These are phyloP conservation scores for Fusarium sp. DNA, from an alignment of 2,329 filamentous ascomycete species.

Conservation along the genomic window DNA sequence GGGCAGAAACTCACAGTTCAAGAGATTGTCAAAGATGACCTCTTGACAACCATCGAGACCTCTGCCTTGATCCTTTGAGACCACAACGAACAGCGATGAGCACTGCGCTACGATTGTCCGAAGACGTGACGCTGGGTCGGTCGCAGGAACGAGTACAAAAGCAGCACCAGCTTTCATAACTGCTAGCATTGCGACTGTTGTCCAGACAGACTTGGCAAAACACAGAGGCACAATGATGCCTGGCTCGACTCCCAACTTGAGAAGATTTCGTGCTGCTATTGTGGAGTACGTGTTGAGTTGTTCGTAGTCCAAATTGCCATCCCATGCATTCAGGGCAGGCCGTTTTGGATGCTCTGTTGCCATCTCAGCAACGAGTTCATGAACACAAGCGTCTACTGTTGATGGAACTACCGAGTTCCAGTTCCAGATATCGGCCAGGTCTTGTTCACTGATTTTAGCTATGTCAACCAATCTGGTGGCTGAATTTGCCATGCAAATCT, in stretches of 20 bases:
- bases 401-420: not conserved
- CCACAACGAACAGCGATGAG: too few relatives aligned
- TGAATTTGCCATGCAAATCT: too few relatives aligned
- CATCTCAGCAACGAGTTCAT: not conserved
- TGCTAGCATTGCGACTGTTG: not conserved
- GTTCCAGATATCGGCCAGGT: not conserved
- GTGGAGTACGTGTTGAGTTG: not conserved
- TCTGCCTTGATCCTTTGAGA: too few relatives aligned
- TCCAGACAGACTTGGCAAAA: constrained; percentile 1
- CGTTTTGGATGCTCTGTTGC: not conserved
- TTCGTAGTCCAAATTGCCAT: not conserved
- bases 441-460: too few relatives aligned
- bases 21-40: too few relatives aligned
- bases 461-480: too few relatives aligned
- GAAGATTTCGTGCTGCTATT: not conserved
- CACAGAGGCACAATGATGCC: not conserved
- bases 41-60: too few relatives aligned
- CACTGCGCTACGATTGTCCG: too few relatives aligned
- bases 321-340: not conserved
- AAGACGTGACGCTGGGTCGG: not conserved
- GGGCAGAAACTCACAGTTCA: too few relatives aligned
- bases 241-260: not conserved
- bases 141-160: not conserved
- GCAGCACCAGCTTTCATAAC: not conserved
- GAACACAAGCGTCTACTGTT: not conserved